phyloP scores from a whole-genome alignment of 192 early-diverging fungal genomes.

The Hyaloraphidium curvatum region DNA sequence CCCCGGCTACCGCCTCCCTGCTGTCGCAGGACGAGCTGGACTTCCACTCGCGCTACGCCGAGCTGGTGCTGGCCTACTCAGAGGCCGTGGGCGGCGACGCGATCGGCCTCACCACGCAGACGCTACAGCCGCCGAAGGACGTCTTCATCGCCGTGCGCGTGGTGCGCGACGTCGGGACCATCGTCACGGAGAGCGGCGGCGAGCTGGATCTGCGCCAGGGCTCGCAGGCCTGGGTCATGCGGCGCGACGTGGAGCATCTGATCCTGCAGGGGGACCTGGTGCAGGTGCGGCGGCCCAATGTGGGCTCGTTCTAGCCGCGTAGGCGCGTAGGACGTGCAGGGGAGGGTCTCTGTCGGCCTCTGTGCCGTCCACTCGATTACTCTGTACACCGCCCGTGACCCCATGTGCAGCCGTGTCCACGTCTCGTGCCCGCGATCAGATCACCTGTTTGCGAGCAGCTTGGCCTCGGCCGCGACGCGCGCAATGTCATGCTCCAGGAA shows the following conservation, averaged over 20 bases:
- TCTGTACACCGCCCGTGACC: no score
- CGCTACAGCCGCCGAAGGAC: slow-evolving; percentile 70
- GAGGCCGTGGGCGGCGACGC: slow-evolving; percentile 10
- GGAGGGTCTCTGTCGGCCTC: no score
- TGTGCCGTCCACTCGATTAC: no score
- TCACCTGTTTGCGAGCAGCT: no score
- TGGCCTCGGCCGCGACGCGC: no score
- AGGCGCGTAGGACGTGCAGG: no score
- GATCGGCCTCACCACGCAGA: slow-evolving; percentile 54
- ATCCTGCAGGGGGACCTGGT: slow-evolving; percentile 67
- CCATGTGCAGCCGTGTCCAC: no score
- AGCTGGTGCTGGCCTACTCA: slow-evolving; percentile 39
- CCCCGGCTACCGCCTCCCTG: slow-evolving; percentile 9
- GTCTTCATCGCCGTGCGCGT: slow-evolving; percentile 85
- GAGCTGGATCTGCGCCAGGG: slow-evolving; percentile 47
- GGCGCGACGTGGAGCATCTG: slow-evolving; percentile 76
- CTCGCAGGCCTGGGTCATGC: slow-evolving; percentile 66
- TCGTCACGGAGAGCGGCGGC: slow-evolving; percentile 67
- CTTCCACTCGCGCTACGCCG: slow-evolving; percentile 43
- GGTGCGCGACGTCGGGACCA: slow-evolving; percentile 69
- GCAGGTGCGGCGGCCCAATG: slow-evolving; percentile 50
- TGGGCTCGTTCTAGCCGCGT: no score
- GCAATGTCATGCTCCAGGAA: no score
- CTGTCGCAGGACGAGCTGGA: slow-evolving; percentile 34
- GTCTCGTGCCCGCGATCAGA: no score